phyloP scores from a whole-genome alignment of 345 rosid species.

The Eucalyptus curtisii region DNA sequence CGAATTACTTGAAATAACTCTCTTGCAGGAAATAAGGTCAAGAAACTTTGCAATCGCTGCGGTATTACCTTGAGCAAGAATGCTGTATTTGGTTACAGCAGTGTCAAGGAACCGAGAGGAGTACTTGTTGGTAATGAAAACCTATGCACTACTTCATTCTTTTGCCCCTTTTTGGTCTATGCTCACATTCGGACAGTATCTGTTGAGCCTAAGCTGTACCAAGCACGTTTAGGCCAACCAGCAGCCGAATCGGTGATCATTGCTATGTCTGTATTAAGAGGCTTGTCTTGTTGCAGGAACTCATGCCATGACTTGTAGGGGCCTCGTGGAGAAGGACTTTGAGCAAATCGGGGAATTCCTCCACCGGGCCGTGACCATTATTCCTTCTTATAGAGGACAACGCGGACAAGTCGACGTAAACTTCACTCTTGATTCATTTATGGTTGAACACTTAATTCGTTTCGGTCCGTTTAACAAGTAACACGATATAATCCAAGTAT shows the following conservation, averaged over 20 bases:
- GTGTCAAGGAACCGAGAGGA: conserved; percentile 97
- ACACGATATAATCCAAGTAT: no score
- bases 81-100: conserved; percentile 95
- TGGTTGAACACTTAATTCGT: no score
- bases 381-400: no score
- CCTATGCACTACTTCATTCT: background rate
- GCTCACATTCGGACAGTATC: fast-evolving
- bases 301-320: conserved; percentile 92
- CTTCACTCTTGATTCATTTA: fast-evolving
- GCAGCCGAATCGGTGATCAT: background rate
- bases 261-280: background rate
- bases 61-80: conserved; percentile 93
- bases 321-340: conserved; percentile 84
- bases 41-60: conserved; percentile 88
- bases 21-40: conserved; percentile 82
- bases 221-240: background rate
- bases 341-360: conserved; percentile 90
- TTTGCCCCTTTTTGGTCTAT: background rate
- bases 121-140: conserved; percentile 67
- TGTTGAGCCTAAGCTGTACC: background rate
- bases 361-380: conserved; percentile 74
- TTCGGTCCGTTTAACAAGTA: fast-evolving
- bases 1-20: background rate
- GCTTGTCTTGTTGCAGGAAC: conserved; percentile 37
- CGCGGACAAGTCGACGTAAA: no score